Conservation (phyloP, 768 basidiomycete genomes). For the Termitomyces sp. region DNA sequence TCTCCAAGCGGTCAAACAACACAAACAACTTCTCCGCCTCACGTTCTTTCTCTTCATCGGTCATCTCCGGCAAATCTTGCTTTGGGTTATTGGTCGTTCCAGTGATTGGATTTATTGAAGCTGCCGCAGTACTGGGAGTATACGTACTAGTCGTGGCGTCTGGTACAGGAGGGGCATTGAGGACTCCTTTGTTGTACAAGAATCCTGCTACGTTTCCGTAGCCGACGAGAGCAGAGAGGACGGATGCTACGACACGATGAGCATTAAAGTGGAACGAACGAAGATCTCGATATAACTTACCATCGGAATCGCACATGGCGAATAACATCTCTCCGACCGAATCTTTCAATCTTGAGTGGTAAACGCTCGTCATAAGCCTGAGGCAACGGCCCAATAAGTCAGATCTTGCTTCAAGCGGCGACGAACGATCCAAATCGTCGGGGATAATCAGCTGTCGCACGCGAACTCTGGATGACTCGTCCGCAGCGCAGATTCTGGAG, state of each 20-base stretch:
- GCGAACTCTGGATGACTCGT: constrained; percentile 48
- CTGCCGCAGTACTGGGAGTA: constrained; percentile 26
- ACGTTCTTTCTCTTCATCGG: constrained; percentile 89
- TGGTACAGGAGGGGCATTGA: constrained; percentile 46
- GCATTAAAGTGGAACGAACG: background rate
- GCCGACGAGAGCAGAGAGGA: constrained; percentile 73
- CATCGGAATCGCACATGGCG: constrained; percentile 74
- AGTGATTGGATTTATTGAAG: constrained; percentile 79
- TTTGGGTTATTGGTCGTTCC: constrained; percentile 52
- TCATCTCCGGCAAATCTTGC: constrained; percentile 55
- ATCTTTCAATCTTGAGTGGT: constrained; percentile 67
- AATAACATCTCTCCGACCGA: constrained; percentile 85
- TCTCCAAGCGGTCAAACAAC: constrained; percentile 86
- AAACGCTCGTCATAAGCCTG: constrained; percentile 68
- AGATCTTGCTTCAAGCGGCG: constrained; percentile 64
- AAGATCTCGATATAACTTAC: constrained; percentile 19
- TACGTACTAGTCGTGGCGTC: constrained; percentile 20
- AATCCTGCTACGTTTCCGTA: constrained; percentile 97
- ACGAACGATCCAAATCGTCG: constrained; percentile 71
- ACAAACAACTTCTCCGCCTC: constrained; percentile 92
- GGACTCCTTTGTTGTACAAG: constrained; percentile 86
- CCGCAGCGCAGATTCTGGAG: constrained; percentile 61
- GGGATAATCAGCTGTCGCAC: constrained; percentile 72
- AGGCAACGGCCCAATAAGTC: constrained; percentile 78
- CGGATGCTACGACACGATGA: constrained; percentile 38